Percentiles rank a stretch among this genome's conserved stretches.
Evolutionary conservation across 1,139 yeast genomes (phyloP).

Genomic region (Meyerozyma athensensis): DNA sequence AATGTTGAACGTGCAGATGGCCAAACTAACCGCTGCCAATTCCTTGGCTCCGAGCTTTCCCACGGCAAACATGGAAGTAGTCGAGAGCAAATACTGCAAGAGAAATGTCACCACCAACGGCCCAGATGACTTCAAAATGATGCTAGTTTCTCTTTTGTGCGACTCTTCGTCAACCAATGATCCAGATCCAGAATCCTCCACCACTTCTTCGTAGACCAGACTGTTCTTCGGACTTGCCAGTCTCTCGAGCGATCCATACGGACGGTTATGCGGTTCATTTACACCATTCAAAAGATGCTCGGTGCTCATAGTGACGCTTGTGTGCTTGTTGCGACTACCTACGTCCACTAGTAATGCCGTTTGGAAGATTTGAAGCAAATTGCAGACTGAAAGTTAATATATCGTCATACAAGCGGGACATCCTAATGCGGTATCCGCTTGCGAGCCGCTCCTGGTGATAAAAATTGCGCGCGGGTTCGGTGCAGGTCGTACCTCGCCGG

Average conservation of each 20-base stretch:
- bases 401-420: too few relatives aligned
- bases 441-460: not conserved
- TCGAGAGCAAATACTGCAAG: constrained; percentile 45
- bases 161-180: not conserved
- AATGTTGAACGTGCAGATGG: constrained; percentile 46
- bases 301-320: not conserved
- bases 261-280: not conserved
- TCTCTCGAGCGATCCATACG: not conserved
- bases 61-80: constrained; percentile 44
- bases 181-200: not conserved
- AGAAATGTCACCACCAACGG: constrained; percentile 47
- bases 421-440: not conserved
- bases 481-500: too few relatives aligned
- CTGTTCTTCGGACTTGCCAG: not conserved
- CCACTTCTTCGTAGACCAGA: not conserved
- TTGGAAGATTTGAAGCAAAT: too few relatives aligned
- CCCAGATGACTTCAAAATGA: constrained; percentile 32
- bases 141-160: constrained; percentile 20
- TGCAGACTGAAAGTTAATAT: too few relatives aligned
- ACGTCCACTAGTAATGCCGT: too few relatives aligned
- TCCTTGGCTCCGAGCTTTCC: constrained; percentile 45
- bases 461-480: not conserved
- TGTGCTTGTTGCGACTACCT: too few relatives aligned
- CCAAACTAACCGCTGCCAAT: constrained; percentile 46
- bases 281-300: not conserved